Evolutionary conservation across 2,329 filamentous ascomycete species (phyloP).

Genomic region (Aspergillus sp.): DNA sequence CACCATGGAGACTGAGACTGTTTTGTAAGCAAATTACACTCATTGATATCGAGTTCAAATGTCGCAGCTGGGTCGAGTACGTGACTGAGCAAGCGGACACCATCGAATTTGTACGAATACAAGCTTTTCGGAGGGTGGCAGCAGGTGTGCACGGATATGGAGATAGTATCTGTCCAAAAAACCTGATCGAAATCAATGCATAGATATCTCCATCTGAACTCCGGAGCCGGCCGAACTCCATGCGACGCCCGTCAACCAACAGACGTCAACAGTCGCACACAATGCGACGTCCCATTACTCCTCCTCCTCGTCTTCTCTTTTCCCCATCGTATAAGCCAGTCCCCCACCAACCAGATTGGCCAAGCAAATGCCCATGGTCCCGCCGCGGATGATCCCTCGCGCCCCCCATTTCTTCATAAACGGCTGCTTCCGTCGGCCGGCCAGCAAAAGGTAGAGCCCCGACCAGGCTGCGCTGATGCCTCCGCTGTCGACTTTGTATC

Average conservation of each 20-base stretch:
- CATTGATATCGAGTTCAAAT: too few relatives aligned
- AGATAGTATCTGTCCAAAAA: too few relatives aligned
- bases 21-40: too few relatives aligned
- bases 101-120: too few relatives aligned
- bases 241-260: background rate
- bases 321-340: slow-evolving; percentile 37
- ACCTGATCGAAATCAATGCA: too few relatives aligned
- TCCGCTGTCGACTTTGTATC: slow-evolving; percentile 54
- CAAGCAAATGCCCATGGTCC: slow-evolving; percentile 38
- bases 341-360: slow-evolving; percentile 39
- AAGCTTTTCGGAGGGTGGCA: too few relatives aligned
- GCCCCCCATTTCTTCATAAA: slow-evolving; percentile 38
- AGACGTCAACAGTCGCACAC: background rate
- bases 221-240: background rate
- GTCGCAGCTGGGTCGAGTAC: too few relatives aligned
- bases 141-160: too few relatives aligned
- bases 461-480: slow-evolving; percentile 58
- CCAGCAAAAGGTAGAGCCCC: slow-evolving; percentile 55
- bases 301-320: slow-evolving; percentile 30
- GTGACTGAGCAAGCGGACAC: too few relatives aligned
- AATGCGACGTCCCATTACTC: slow-evolving; percentile 2
- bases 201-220: too few relatives aligned
- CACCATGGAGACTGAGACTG: too few relatives aligned
- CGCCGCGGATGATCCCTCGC: slow-evolving; percentile 36
- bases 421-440: slow-evolving; percentile 45